Evolutionary conservation across 2,329 filamentous ascomycete genomes (phyloP).

Genomic region (Talaromyces marneffei): DNA sequence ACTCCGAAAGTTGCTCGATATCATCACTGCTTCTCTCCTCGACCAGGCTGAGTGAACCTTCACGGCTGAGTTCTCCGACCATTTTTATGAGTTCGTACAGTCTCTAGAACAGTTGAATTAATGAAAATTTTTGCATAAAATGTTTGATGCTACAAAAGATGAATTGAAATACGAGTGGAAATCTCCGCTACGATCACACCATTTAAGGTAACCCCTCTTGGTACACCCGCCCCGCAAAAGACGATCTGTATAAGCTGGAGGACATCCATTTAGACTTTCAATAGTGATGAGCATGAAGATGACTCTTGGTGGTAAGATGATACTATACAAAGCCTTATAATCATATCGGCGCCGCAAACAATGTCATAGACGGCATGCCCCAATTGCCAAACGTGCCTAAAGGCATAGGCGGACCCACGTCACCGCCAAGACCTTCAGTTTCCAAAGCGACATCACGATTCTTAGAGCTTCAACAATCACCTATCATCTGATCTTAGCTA

Average conservation of each 20-base stretch:
- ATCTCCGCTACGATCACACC: not conserved
- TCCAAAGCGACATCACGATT: not conserved
- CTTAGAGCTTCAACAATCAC: not conserved
- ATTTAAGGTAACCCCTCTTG: not conserved
- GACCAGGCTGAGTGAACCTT: not conserved
- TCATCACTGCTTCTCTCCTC: not conserved
- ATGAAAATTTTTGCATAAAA: not conserved
- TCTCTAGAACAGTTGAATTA: no score
- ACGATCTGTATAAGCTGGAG: not conserved
- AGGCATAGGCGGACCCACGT: not conserved
- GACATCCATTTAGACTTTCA: not conserved
- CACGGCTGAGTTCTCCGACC: not conserved
- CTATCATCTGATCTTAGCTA: not conserved
- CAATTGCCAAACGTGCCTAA: not conserved
- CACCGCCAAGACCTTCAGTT: conserved; percentile 3
- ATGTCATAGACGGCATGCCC: not conserved
- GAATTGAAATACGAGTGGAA: not conserved
- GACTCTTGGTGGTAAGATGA: no score
- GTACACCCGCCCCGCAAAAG: not conserved
- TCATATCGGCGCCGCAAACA: not conserved
- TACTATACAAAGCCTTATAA: no score
- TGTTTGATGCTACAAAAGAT: not conserved
- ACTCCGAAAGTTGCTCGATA: not conserved
- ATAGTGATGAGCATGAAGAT: no score
- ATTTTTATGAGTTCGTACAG: not conserved